Evolutionary conservation across 2,329 filamentous ascomycete genomes (phyloP), one percentile per base, ranked within the genome.

Genomic region (Xylariaceae sp.): DNA sequence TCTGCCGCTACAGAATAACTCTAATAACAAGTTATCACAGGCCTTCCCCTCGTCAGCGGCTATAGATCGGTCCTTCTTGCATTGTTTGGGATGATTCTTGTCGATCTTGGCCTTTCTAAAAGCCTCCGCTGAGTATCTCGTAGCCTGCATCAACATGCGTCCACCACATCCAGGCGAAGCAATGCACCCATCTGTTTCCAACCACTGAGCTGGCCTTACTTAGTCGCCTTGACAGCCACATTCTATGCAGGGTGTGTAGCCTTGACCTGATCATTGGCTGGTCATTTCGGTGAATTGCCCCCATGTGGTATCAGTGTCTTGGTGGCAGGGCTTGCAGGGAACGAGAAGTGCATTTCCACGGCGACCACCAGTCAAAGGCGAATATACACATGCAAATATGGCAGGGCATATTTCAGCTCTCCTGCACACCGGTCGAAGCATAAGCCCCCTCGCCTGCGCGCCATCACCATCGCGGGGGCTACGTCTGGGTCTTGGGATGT

Each of bases 261-360:
- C 14, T 29, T 14, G 8, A 29, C 7, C 7, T 29, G 25, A 29
- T 29, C 25, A 29, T 14, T 29, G 25, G 25, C 25, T 29, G 25
- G 14, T 29, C 7, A 8, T 14, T 29, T 29, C 25, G 25, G 25
- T 14, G 14, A 29, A 29, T 14, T 14, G 25, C 25, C 25, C 25
- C 25, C 25, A 29, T 29, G 25, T 14, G 25, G 25, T 29, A 29
- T 29, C 25, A 29, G 25, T 14, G 22, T 65, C 65, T 53, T 70
- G 65, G 34, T 69, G 62, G 11, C 64, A 53, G n/a, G 60, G 61
- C 45, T 70, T 60, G 17, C n/a, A 48, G 50, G 44, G 64, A 67
- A 44, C 69, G 59, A 64, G 57, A 70, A 25, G 60, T 69, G 49
- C 68, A 64, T 55, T 71, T 71, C 48, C 70, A 56, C 34, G 72